Evolutionary conservation across 164 flowering plant species (phyloP), one percentile per base, ranked within the genome.

Genomic region (Kingdonia uniflora): DNA sequence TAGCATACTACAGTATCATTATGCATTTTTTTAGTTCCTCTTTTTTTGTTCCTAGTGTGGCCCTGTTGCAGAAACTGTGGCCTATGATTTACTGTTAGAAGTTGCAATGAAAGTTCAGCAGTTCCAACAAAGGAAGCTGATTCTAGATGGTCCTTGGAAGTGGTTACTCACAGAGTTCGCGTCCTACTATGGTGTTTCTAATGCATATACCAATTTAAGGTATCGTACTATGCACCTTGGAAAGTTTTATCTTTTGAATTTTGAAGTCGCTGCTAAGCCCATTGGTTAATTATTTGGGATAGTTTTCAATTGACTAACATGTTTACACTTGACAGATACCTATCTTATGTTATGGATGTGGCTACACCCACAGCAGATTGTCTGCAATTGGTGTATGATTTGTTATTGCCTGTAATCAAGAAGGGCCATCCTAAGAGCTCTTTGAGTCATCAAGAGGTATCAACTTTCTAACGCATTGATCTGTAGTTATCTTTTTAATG

Each of bases 291-390:
- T n/a, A n/a, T n/a, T 29, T 29, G 35, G 35, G 35, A 29, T 29
- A 3, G 4, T 29, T 3, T 29, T 29, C 35, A 29, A 29, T 29
- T 29, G 4, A 8, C 35, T 29, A 3, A 29, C 35, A 29, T 3
- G 4, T 4, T 3, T 29, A 29, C 35, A 29, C 47, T 37, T 54
- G 17, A 52, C 75, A 91, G 97, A 67, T 91, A 91, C 61, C 84
- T 91, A 51, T 85, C 96, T 11, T 91, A 85, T 66, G 72, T 91
- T 25, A 91, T 91, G 97, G 95, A 91, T 74, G 92, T 91, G 23
- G 97, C 97, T 11, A 91, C 95, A 22, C 97, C 97, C 13, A 85
- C 97, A 19, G 85, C 85, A n/a, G 96, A 91, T 62, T 91, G 97
- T 54, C 88, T 91, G 21, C 55, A 40, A 22, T 71, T 91, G 62